Evolutionary conservation across 2,329 filamentous ascomycete genomes (phyloP), one percentile per base, ranked within the genome.

Genomic region (Ascochyta koolunga): DNA sequence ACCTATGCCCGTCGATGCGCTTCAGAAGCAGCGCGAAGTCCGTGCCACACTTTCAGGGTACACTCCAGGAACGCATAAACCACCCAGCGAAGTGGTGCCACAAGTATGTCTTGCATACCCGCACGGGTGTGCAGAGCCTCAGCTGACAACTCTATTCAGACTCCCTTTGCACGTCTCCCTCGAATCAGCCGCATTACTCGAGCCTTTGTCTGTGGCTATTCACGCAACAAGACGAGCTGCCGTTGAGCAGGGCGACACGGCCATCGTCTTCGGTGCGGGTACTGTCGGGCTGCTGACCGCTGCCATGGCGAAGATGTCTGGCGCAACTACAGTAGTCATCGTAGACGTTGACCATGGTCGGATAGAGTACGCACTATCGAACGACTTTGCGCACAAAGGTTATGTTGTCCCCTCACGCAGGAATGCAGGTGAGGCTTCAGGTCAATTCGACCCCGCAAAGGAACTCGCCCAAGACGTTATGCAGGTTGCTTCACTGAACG

Each of bases 241-340:
- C 22, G 81, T 96, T 59, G 81, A 82, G 60, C 90, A 90, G 1
- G 91, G 91, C 8, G 85, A 92, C 69, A 86, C 83, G 6, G 89
- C 92, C 15, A 87, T 96, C 3, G 87, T 96, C 19, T 93, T 96
- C 79, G 91, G 91, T 39, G 91, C 91, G 3, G 92, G 91, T 0
- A 91, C 91, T 2, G 73, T 77, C 47, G 75, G 75, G 10, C 59
- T 77, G 21, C 61, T 77, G 48, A 70, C 69, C 33, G 73, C 74
- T 38, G 73, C 73, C 13, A 76, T 76, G 73, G 73, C 75, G 15
- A 76, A 72, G 56, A 58, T 76, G 43, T 75, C 70, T 50, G 75
- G 75, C 27, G 74, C 74, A n/a, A 74, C 72, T 10, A 75, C 70
- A 2, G 74, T 77, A 3, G 65, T 75, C 11, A 76, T 77, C 50